Conservation (phyloP, 257 asterid genomes). For the Solanum gracilifrons region DNA sequence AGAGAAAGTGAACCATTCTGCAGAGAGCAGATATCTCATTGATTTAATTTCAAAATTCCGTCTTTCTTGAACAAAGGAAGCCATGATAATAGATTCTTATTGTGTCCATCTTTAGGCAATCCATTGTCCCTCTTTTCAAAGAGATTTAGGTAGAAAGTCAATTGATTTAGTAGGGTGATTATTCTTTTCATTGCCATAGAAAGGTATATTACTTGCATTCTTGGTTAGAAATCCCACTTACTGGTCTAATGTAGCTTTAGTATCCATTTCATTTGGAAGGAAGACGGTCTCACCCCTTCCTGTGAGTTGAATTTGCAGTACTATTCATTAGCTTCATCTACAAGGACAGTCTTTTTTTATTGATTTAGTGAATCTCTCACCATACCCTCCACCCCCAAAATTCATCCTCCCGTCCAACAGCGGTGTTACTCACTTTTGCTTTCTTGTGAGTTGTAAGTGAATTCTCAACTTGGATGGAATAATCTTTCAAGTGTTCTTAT, state of each 20-base stretch:
- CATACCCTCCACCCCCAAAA: neutral
- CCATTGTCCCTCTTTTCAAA: neutral
- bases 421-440: neutral
- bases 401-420: neutral
- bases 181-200: neutral
- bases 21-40: conserved; percentile 47
- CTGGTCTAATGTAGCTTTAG: neutral
- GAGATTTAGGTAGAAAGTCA: neutral
- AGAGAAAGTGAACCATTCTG: conserved; percentile 55
- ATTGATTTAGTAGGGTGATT: neutral
- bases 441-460: neutral
- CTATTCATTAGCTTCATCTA: neutral
- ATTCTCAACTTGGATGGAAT: neutral
- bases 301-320: neutral
- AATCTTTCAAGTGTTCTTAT: neutral
- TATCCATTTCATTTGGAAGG: neutral
- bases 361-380: neutral
- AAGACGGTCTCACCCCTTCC: neutral
- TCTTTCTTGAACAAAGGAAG: conserved; percentile 3
- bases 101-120: neutral
- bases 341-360: neutral
- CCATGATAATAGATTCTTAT: neutral
- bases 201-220: neutral
- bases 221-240: neutral
- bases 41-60: conserved; percentile 30